phyloP scores from a whole-genome alignment of 805 yeast species.

The Tetrapisispora fleetii region DNA sequence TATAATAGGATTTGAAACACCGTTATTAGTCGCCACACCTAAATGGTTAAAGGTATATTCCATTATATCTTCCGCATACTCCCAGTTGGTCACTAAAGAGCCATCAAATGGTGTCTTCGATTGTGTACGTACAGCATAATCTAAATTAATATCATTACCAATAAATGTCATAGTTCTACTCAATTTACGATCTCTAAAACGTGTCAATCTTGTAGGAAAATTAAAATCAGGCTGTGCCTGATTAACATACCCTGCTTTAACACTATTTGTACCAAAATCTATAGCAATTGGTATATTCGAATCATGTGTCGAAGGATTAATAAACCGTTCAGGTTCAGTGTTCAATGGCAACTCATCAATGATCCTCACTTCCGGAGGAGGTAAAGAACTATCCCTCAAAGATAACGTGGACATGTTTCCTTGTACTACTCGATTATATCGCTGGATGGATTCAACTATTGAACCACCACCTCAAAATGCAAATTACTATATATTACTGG shows the following conservation, averaged over 20 bases:
- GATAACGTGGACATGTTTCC: constrained; percentile 1
- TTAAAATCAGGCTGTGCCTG: constrained; percentile 41
- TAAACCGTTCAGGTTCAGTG: constrained; percentile 26
- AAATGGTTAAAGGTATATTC: constrained; percentile 79
- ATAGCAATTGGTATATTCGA: constrained; percentile 63
- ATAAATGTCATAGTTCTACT: constrained; percentile 54
- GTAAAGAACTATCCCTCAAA: constrained; percentile 22
- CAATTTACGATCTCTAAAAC: constrained; percentile 70
- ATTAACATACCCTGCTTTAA: constrained; percentile 52
- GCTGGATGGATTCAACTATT: no score
- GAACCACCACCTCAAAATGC: no score
- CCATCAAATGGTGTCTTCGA: constrained; percentile 83
- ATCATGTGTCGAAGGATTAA: constrained; percentile 25
- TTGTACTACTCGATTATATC: not conserved
- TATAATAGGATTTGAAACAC: constrained; percentile 68
- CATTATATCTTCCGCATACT: constrained; percentile 65
- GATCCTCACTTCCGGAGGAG: constrained; percentile 20
- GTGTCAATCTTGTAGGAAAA: constrained; percentile 61
- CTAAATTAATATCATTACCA: constrained; percentile 75
- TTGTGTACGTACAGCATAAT: constrained; percentile 55
- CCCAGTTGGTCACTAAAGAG: constrained; percentile 84
- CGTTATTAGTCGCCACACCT: constrained; percentile 46
- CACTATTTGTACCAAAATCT: constrained; percentile 65
- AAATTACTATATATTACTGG: no score
- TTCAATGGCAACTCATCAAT: constrained; percentile 25